These are phyloP conservation scores for Sarocladiaceae sp. DNA, from an alignment of 2,329 filamentous ascomycete species.

Conservation along the genomic window DNA sequence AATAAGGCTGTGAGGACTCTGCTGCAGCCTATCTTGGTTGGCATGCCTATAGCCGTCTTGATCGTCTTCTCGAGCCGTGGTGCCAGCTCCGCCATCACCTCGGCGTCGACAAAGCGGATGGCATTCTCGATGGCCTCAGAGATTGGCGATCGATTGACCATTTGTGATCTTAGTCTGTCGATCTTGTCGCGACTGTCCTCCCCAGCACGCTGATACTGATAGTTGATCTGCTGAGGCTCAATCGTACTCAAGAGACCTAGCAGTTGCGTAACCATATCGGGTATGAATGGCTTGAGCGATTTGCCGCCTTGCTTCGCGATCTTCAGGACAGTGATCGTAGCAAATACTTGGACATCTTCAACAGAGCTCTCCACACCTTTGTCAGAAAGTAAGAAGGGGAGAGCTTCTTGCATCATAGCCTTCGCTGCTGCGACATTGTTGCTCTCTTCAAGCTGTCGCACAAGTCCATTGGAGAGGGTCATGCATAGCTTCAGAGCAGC, in stretches of 20 bases:
- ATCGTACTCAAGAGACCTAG: conserved; percentile 78
- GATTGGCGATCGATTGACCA: conserved; percentile 79
- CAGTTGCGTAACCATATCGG: conserved; percentile 73
- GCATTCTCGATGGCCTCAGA: conserved; percentile 89
- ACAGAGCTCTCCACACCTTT: conserved; percentile 85
- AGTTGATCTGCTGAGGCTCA: conserved; percentile 86
- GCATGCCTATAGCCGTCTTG: conserved; percentile 81
- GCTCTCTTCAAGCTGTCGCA: conserved; percentile 77
- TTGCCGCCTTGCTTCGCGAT: conserved; percentile 86
- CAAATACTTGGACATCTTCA: conserved; percentile 79
- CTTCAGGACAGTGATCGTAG: conserved; percentile 76
- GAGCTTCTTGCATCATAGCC: conserved; percentile 75
- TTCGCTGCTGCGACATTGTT: conserved; percentile 60
- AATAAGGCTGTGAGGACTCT: conserved; percentile 79
- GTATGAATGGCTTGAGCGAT: conserved; percentile 71
- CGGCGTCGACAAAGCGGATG: conserved; percentile 73
- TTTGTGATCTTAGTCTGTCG: conserved; percentile 76
- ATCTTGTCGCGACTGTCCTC: conserved; percentile 85
- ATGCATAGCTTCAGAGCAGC: conserved; percentile 79
- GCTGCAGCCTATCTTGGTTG: conserved; percentile 87
- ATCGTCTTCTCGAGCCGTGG: conserved; percentile 70
- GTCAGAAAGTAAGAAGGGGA: conserved; percentile 85
- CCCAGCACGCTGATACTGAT: conserved; percentile 82
- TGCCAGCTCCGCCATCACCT: conserved; percentile 68
- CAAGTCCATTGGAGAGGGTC: conserved; percentile 75